Evolutionary conservation across 371 early-diverging fungal species (phyloP).

Genomic region (Rhizopus stolonifer): DNA sequence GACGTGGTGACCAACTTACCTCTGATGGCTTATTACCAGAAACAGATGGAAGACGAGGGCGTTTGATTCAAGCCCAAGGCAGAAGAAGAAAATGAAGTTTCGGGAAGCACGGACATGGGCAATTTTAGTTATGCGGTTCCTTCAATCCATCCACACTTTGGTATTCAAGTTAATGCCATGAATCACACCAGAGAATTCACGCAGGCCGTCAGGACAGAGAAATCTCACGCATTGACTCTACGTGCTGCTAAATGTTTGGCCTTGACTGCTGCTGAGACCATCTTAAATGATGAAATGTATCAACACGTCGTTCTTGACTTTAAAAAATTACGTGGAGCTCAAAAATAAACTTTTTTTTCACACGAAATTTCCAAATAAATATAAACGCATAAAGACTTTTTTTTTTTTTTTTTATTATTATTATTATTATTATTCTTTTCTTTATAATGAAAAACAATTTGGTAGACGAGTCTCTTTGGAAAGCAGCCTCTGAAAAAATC

Average conservation of each 20-base stretch:
- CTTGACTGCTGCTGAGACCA: slow-evolving; percentile 28
- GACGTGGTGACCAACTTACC: slow-evolving; percentile 52
- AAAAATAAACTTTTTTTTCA: not conserved
- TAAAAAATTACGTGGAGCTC: slow-evolving; percentile 1
- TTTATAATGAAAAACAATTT: slow-evolving; percentile 4
- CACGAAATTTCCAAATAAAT: no score
- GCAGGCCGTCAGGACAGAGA: slow-evolving; percentile 50
- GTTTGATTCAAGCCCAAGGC: slow-evolving; percentile 31
- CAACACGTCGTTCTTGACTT: slow-evolving; percentile 25
- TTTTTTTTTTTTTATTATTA: not conserved
- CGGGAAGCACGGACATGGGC: slow-evolving; percentile 73
- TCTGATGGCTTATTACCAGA: slow-evolving; percentile 50
- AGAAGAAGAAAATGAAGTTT: slow-evolving; percentile 32
- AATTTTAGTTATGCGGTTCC: slow-evolving; percentile 49
- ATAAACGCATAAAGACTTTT: not conserved
- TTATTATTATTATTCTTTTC: not conserved
- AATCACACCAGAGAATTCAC: slow-evolving; percentile 49
- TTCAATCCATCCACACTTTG: slow-evolving; percentile 15
- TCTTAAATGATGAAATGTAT: slow-evolving; percentile 20
- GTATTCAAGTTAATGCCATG: slow-evolving; percentile 2
- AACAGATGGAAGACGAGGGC: slow-evolving; percentile 46
- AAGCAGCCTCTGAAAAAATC: slow-evolving; percentile 35
- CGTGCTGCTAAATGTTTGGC: slow-evolving; percentile 42
- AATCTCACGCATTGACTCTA: slow-evolving; percentile 59
- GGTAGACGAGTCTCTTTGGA: slow-evolving; percentile 26